Base-by-base conservation (phyloP, 768 basidiomycete species). In the Steccherinum ochraceum region DNA sequence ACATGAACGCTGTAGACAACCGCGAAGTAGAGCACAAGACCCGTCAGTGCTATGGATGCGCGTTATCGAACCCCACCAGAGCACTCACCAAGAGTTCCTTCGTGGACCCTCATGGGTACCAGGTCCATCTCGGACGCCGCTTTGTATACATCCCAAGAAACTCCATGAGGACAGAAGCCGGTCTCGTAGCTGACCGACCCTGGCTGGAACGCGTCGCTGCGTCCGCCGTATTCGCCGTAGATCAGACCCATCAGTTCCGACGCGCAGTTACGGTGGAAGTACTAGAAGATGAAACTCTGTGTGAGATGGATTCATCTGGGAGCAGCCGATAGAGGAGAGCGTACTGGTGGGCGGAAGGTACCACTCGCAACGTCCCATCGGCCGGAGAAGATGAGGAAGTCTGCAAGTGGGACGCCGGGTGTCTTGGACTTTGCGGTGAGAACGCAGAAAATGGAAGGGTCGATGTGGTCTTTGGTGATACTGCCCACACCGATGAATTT, bases 391-490 rank as follows among this genome's bases (percentile, higher is more conserved):
- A 84, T 78, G 48, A 84, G 65, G 67, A 85, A 79, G 61, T 84
- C 83, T 2, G 77, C 75, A 12, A 86, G 72, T 10, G 82, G 77
- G 2, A 79, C 75, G 13, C 75, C 74, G 12, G 74, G 70, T 13
- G 73, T 74, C 63, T 83, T 81, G 21, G 83, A 84, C 55, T 77
- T 77, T 25, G 77, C 83, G 1, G 82, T 85, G 52, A 85, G 75
- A 45, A 84, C 79, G 53, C 81, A 83, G 68, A 84, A 83, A 55
- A 82, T 77, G 10, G 80, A 81, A 1, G 83, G 83, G 60, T 84
- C 83, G 61, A 84, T 79, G 63, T 86, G 84, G 61, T 86, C 84
- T 57, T 75, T 79, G 30, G 79, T 77, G 58, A 84, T 80, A 52
- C 77, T 79, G 16, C 83, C 83, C 46, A 84, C 79, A 56, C 73